A percentile compares a stretch with the other conserved stretches of the same genome.
Conservation (phyloP, 768 basidiomycete genomes). For the Flagelloscypha sp. region DNA sequence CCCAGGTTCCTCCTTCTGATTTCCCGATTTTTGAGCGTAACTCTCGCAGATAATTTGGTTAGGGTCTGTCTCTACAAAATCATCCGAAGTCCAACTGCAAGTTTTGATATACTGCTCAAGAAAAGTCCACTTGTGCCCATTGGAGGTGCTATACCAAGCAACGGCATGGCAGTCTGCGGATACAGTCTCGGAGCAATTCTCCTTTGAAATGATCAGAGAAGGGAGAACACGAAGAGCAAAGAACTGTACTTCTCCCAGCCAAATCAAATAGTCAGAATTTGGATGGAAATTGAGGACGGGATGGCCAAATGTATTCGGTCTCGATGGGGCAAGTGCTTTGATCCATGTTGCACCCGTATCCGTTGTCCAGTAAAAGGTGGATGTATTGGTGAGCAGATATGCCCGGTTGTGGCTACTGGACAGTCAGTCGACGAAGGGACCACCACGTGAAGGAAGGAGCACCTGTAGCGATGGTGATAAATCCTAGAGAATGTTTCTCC, state of each 20-base stretch:
- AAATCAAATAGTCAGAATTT: conserved; percentile 75
- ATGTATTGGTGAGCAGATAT: conserved; percentile 72
- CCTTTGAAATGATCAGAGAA: too few relatives aligned
- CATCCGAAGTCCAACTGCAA: conserved; percentile 88
- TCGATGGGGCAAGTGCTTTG: conserved; percentile 44
- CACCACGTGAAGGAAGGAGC: too few relatives aligned
- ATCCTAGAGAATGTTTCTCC: conserved; percentile 68
- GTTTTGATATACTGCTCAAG: conserved; percentile 84
- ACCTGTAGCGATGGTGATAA: conserved; percentile 79
- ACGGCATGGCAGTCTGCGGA: conserved; percentile 58
- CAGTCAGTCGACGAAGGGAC: too few relatives aligned
- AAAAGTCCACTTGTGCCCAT: conserved; percentile 68
- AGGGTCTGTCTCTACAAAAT: conserved; percentile 68
- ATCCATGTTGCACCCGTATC: conserved; percentile 75
- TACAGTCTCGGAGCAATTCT: conserved; percentile 44
- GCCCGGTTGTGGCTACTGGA: conserved; percentile 77
- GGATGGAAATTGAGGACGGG: conserved; percentile 86
- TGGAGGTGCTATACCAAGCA: conserved; percentile 65
- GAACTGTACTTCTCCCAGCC: conserved; percentile 87
- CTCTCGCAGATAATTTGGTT: conserved; percentile 90
- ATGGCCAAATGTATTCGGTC: conserved; percentile 72
- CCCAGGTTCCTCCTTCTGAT: too few relatives aligned
- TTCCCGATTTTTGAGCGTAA: conserved; percentile 73
- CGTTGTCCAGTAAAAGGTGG: conserved; percentile 71
- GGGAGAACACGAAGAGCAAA: too few relatives aligned